Evolutionary conservation across 2,329 filamentous ascomycete species (phyloP), one percentile per base, ranked within the genome.

Genomic region (Colletotrichum gloeosporioides): DNA sequence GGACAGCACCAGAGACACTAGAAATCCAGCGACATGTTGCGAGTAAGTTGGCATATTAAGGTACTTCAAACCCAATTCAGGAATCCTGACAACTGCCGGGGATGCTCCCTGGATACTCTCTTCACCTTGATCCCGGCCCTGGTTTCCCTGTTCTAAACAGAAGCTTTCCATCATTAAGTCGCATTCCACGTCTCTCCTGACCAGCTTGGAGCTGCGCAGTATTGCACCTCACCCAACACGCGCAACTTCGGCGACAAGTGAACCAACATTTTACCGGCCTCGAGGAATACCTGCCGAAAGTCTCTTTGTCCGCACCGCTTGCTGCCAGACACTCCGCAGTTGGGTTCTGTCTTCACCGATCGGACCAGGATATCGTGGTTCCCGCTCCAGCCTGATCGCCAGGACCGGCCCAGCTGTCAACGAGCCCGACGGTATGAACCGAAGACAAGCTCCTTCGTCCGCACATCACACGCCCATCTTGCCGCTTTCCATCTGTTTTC

Each of bases 371-470:
- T 75, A 57, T 68, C 55, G 73, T 32, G 63, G 69, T 55, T 67
- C 63, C 31, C 3, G 36, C 34, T 64, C 67, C 73, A 39, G 73
- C 69, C 73, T 75, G 69, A 75, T 75, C 73, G 73, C 32, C 73
- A 63, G 73, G 69, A 39, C 69, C 55, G 57, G 49, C 63, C 69
- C 73, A 68, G 36, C 31, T 57, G 31, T 68, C 39, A 71, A 67
- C 66, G 44, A 49, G 44, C 44, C 44, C 10, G 44, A 49, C 44
- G 44, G 55, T 57, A 69, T 57, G 69, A 62, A 39, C 39, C 32
- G 63, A 57, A 31, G 49, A 68, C 62, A 61, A 34, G 18, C 32
- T 73, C 69, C 34, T 16, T 53, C 34, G 16, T 62, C 55, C 62
- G 69, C 49, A 31, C 62, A 55, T 66, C 62, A 55, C 49, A 67